Conservation (phyloP, 2,329 filamentous ascomycete species). For the Nemania sp. region DNA sequence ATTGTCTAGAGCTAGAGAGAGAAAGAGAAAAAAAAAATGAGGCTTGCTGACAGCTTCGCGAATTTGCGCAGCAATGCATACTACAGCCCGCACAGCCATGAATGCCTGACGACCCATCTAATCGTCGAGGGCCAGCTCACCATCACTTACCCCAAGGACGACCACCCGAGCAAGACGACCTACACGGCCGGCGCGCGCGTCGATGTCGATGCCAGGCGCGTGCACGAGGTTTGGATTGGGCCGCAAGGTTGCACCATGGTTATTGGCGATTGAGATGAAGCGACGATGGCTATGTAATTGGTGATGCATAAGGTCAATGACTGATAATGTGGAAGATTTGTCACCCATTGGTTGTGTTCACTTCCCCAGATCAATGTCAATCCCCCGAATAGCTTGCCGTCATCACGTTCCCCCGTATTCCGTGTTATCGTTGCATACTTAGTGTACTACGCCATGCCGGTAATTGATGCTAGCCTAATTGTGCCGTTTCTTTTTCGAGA, state of each 20-base stretch:
- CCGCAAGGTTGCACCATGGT: constrained; percentile 75
- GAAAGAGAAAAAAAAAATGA: constrained; percentile 23
- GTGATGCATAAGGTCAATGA: background rate
- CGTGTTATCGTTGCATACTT: background rate
- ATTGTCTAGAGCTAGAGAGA: too few relatives aligned
- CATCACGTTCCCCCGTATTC: background rate
- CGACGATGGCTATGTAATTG: background rate
- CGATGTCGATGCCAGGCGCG: constrained; percentile 72
- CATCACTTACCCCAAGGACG: constrained; percentile 73
- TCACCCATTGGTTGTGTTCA: background rate
- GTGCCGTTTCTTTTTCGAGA: background rate
- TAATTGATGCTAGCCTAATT: background rate
- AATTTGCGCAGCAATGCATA: constrained; percentile 69
- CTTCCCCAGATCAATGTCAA: background rate
- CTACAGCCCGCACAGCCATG: constrained; percentile 76
- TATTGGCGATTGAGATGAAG: constrained; percentile 64
- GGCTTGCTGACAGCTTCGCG: constrained; percentile 38
- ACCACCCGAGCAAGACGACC: constrained; percentile 65
- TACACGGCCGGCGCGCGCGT: constrained; percentile 71
- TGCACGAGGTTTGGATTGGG: constrained; percentile 79
- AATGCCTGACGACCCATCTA: constrained; percentile 75
- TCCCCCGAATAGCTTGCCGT: background rate
- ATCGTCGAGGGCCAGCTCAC: constrained; percentile 74
- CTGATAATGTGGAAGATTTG: background rate
- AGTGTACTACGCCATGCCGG: background rate